A percentile compares a stretch with the other conserved stretches of the same genome.
These are phyloP conservation scores for grape (Vitis vinifera) DNA, from an alignment of 164 flowering plant species.

Conservation along the genomic window DNA sequence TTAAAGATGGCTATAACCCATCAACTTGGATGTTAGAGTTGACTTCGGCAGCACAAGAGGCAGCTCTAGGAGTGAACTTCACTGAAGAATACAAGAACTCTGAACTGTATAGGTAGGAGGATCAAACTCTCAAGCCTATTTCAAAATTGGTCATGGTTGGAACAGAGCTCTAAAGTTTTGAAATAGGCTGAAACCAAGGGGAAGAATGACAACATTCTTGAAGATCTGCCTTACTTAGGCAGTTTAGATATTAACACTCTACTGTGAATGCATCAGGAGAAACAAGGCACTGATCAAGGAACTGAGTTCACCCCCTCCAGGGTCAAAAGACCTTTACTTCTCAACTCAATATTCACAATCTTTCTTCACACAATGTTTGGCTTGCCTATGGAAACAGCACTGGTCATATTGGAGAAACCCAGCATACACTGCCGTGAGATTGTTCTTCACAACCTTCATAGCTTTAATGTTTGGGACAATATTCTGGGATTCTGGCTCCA, in stretches of 20 bases:
- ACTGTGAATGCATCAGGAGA: slow-evolving; percentile 27
- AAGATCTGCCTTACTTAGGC: neutral
- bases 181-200: too few relatives aligned
- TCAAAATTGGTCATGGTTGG: too few relatives aligned
- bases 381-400: too few relatives aligned
- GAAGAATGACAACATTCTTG: too few relatives aligned
- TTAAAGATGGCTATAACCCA: slow-evolving; percentile 42
- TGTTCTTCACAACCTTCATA: too few relatives aligned
- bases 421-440: too few relatives aligned
- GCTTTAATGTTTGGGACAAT: slow-evolving; percentile 11
- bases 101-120: slow-evolving; percentile 14
- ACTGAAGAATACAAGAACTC: slow-evolving; percentile 31
- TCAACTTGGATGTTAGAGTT: slow-evolving; percentile 53
- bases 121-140: neutral
- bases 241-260: neutral
- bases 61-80: slow-evolving; percentile 30
- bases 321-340: slow-evolving; percentile 55
- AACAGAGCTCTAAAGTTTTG: too few relatives aligned
- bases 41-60: slow-evolving; percentile 36
- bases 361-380: slow-evolving; percentile 16
- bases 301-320: slow-evolving; percentile 46
- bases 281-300: slow-evolving; percentile 41
- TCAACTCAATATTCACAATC: slow-evolving; percentile 55
- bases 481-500: slow-evolving; percentile 21
- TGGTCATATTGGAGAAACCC: too few relatives aligned